Evolutionary conservation across 176 grass and related monocot species (phyloP).

Genomic region (Oryza longistaminata): DNA sequence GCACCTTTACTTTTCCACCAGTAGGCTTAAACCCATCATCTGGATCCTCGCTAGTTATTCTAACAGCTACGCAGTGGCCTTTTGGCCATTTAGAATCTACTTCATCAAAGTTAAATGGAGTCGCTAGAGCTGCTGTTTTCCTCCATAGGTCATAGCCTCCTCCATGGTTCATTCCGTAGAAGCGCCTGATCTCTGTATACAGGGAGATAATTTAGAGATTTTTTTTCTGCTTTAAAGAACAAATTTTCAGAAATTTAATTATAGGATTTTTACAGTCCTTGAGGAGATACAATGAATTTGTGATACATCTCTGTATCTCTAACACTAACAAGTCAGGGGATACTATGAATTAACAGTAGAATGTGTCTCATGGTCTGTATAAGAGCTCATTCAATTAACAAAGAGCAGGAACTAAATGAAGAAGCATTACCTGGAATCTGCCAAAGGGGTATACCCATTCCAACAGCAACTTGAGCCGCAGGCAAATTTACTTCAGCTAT

Average conservation of each 20-base stretch:
- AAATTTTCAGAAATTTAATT: background rate
- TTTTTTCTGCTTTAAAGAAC: background rate
- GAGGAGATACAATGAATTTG: background rate
- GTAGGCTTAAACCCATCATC: conserved; percentile 99
- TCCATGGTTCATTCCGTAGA: conserved; percentile 92
- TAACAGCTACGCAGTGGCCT: conserved; percentile 93
- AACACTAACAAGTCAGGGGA: background rate
- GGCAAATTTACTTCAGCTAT: conserved; percentile 97
- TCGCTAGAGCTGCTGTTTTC: conserved; percentile 76
- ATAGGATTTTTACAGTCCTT: background rate
- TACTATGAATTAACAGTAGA: background rate
- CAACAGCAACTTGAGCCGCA: conserved; percentile 94
- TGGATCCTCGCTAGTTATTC: conserved; percentile 93
- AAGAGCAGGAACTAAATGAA: background rate
- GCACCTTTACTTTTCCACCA: conserved; percentile 91
- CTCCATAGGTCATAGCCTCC: conserved; percentile 87
- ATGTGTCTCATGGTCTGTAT: background rate
- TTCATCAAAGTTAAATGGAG: conserved; percentile 91
- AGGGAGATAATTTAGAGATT: conserved; percentile 1
- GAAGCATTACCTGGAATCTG: conserved; percentile 78
- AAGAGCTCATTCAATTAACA: background rate
- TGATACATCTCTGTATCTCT: background rate
- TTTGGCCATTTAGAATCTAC: conserved; percentile 78
- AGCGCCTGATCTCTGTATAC: conserved; percentile 87
- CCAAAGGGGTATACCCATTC: conserved; percentile 99